These are phyloP conservation scores for Heliamphora pulchella DNA, from an alignment of 179 eudicot species.

Conservation along the genomic window DNA sequence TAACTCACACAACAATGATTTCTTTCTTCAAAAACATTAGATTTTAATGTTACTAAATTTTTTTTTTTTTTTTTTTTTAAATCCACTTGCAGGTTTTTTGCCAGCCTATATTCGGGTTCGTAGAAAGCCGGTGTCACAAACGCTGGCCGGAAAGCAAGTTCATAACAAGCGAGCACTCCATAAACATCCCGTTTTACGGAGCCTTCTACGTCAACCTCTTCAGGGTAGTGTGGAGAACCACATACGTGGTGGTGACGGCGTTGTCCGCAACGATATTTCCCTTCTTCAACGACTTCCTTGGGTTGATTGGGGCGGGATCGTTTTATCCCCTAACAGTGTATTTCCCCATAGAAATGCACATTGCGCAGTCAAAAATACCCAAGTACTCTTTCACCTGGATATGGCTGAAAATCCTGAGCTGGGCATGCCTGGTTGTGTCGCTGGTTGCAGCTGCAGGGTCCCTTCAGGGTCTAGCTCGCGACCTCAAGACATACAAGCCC, in stretches of 20 bases:
- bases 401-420: constrained; percentile 36
- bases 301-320: constrained; percentile 42
- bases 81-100: constrained; percentile 38
- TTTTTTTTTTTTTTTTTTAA: too few relatives aligned
- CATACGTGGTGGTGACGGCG: constrained; percentile 46
- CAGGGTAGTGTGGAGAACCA: constrained; percentile 48
- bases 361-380: constrained; percentile 37
- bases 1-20: too few relatives aligned
- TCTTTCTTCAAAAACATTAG: too few relatives aligned
- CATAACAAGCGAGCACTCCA: constrained; percentile 38
- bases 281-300: constrained; percentile 62
- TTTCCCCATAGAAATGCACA: constrained; percentile 59
- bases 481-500: constrained; percentile 40
- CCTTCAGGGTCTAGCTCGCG: constrained; percentile 38
- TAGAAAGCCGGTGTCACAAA: constrained; percentile 25
- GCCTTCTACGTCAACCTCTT: constrained; percentile 42
- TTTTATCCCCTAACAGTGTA: constrained; percentile 63
- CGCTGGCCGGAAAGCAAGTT: constrained; percentile 52
- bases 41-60: too few relatives aligned
- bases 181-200: constrained; percentile 36
- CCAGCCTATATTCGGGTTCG: constrained; percentile 52
- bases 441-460: constrained; percentile 52
- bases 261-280: constrained; percentile 56
- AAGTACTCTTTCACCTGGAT: constrained; percentile 41
- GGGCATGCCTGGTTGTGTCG: constrained; percentile 44